phyloP scores from a whole-genome alignment of 345 rosid species.

The Acer negundo region DNA sequence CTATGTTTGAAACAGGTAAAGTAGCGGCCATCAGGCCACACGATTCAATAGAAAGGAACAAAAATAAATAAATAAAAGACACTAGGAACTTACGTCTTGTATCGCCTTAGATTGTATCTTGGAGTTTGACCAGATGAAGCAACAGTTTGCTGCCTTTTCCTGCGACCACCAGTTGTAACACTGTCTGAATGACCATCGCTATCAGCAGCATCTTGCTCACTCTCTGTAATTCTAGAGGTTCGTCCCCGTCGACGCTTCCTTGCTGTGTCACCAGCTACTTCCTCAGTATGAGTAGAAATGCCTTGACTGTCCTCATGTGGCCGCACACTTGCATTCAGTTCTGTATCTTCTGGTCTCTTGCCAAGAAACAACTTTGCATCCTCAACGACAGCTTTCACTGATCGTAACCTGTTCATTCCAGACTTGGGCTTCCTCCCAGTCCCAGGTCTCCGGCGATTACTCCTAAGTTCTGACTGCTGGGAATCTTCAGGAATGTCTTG shows the following conservation, averaged over 20 bases:
- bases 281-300: constrained; percentile 35
- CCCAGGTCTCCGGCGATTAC: constrained; percentile 41
- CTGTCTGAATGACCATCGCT: constrained; percentile 71
- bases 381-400: constrained; percentile 56
- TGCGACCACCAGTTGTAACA: constrained; percentile 57
- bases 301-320: constrained; percentile 38
- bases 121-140: constrained; percentile 45
- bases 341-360: constrained; percentile 36
- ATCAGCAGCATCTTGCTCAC: constrained; percentile 56
- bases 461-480: constrained; percentile 54
- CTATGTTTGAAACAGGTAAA: neutral
- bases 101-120: constrained; percentile 81
- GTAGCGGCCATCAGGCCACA: neutral
- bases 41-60: neutral
- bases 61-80: neutral
- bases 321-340: constrained; percentile 29
- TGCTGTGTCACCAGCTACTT: constrained; percentile 34
- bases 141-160: constrained; percentile 60
- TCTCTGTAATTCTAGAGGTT: constrained; percentile 42
- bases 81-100: constrained; percentile 58
- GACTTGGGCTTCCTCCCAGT: constrained; percentile 51
- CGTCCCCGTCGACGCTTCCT: constrained; percentile 59
- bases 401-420: constrained; percentile 47
- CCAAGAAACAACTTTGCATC: constrained; percentile 57
- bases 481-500: constrained; percentile 55